These are phyloP conservation scores for Sclerotinia sclerotiorum DNA, from an alignment of 2,329 filamentous ascomycete species.

Conservation along the genomic window DNA sequence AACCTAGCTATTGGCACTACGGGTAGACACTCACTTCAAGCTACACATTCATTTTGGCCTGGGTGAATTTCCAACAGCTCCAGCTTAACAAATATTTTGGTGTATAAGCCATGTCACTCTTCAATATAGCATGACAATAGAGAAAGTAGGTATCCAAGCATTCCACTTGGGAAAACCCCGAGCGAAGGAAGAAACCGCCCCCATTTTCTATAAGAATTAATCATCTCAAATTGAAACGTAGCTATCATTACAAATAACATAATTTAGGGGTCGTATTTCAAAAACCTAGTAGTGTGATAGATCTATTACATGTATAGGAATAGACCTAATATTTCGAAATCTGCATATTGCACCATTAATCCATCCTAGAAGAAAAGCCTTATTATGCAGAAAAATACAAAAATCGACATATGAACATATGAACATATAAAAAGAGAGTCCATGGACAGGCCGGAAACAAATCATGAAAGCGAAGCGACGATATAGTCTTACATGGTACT, in stretches of 20 bases:
- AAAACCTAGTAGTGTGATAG: background rate
- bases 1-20: too few relatives aligned
- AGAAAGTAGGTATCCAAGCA: background rate
- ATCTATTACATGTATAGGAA: background rate
- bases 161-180: background rate
- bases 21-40: too few relatives aligned
- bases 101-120: too few relatives aligned
- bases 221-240: background rate
- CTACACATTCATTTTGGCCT: too few relatives aligned
- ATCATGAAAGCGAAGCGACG: background rate
- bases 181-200: background rate
- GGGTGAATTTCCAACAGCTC: too few relatives aligned
- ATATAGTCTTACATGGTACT: background rate
- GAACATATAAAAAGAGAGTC: too few relatives aligned
- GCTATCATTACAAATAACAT: background rate
- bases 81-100: too few relatives aligned
- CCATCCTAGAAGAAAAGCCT: too few relatives aligned
- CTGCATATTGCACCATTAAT: background rate
- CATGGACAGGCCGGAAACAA: background rate
- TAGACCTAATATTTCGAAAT: accelerated
- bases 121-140: too few relatives aligned
- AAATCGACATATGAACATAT: background rate
- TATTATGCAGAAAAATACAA: background rate
- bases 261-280: background rate
- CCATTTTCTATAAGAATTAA: too few relatives aligned